Evolutionary conservation across 148 eudicot species (phyloP).

Genomic region (Selenicereus undatus): DNA sequence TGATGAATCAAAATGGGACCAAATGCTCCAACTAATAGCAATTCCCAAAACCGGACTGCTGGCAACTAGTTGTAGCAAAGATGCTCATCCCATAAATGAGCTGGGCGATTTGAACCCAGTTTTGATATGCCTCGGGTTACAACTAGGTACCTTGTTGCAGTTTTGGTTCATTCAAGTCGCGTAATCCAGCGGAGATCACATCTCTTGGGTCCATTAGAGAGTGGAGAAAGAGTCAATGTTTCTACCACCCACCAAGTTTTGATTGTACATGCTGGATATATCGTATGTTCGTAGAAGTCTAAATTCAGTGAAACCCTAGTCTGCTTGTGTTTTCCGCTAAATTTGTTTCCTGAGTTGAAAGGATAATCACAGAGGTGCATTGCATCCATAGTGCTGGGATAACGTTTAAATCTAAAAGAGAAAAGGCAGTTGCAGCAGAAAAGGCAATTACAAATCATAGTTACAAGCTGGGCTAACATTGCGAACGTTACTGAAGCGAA

Average conservation of each 20-base stretch:
- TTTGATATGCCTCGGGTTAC: background rate
- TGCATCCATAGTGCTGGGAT: background rate
- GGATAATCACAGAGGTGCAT: background rate
- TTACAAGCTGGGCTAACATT: slow-evolving; percentile 15
- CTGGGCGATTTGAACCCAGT: background rate
- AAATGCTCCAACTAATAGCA: background rate
- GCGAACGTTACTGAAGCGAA: background rate
- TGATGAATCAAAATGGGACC: too few relatives aligned
- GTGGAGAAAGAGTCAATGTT: background rate
- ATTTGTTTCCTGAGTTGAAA: background rate
- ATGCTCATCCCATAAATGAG: background rate
- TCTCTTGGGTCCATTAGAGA: too few relatives aligned
- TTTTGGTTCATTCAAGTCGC: background rate
- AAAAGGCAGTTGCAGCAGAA: slow-evolving; percentile 8
- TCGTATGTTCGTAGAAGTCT: background rate
- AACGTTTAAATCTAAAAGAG: background rate
- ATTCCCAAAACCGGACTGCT: background rate
- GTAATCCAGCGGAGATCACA: too few relatives aligned
- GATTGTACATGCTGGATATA: background rate
- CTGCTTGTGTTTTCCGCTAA: background rate
- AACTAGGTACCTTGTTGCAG: background rate
- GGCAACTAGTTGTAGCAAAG: background rate
- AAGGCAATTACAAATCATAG: slow-evolving; percentile 20
- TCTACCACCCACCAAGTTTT: background rate
- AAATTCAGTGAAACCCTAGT: background rate